Conservation (phyloP, 2,329 filamentous ascomycete genomes). For the Tolypocladium guangdongense region DNA sequence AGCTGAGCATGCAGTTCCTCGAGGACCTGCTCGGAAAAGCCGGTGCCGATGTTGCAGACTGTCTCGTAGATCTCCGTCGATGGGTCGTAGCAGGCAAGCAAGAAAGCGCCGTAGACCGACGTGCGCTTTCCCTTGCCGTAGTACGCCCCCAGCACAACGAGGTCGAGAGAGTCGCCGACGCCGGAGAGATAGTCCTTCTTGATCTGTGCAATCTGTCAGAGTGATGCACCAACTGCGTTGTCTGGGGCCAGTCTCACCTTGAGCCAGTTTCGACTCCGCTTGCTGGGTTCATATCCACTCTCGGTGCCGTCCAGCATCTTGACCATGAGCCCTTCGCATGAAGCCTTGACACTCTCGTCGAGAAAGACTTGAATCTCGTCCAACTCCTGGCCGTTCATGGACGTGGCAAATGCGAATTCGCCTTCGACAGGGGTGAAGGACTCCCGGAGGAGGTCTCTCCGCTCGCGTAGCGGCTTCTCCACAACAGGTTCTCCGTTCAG, state of each 20-base stretch:
- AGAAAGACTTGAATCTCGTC: conserved; percentile 89
- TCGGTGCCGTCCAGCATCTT: conserved; percentile 96
- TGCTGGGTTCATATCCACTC: conserved; percentile 91
- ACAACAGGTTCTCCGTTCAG: conserved; percentile 86
- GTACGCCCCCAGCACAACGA: conserved; percentile 92
- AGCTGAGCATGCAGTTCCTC: conserved; percentile 73
- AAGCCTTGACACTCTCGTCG: conserved; percentile 90
- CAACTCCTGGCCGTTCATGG: conserved; percentile 76
- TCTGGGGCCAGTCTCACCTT: conserved; percentile 46
- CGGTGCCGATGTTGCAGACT: conserved; percentile 96
- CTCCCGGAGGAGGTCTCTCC: conserved; percentile 60
- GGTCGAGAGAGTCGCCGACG: conserved; percentile 88
- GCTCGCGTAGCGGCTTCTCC: conserved; percentile 74
- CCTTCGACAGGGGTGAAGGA: conserved; percentile 74
- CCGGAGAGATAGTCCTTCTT: conserved; percentile 97
- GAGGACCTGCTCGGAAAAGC: conserved; percentile 91
- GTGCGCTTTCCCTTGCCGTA: conserved; percentile 92
- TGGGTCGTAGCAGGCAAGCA: conserved; percentile 87
- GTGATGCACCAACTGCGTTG: not conserved
- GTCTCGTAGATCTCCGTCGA: conserved; percentile 77
- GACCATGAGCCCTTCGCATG: conserved; percentile 96
- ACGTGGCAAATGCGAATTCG: conserved; percentile 83
- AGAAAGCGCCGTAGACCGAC: conserved; percentile 88
- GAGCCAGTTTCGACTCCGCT: conserved; percentile 94
- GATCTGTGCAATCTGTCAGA: conserved; percentile 41